These are phyloP conservation scores for Lumnitzera racemosa DNA, from an alignment of 345 rosid genomes.

Conservation along the genomic window DNA sequence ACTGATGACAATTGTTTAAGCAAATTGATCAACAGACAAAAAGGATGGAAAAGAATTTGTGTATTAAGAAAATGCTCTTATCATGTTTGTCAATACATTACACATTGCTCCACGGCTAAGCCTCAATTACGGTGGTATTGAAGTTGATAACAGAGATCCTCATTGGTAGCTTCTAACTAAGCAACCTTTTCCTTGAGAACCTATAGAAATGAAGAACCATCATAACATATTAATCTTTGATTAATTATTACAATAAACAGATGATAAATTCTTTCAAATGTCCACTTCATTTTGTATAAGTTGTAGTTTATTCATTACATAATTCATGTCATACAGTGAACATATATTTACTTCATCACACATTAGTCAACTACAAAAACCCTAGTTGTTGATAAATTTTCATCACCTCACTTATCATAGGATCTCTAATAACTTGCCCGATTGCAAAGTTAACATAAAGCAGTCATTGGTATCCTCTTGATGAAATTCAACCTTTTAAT, in stretches of 20 bases:
- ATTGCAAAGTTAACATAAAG: slow-evolving; percentile 5
- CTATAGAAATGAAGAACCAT: slow-evolving; percentile 23
- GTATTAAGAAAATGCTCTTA: not conserved
- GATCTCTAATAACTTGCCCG: slow-evolving; percentile 84
- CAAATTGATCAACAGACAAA: not conserved
- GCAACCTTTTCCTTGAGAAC: slow-evolving; percentile 85
- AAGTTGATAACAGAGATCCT: slow-evolving; percentile 88
- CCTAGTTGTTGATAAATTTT: slow-evolving; percentile 95
- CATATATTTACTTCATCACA: slow-evolving; percentile 80
- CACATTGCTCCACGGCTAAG: slow-evolving; percentile 41
- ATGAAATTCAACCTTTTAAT: not conserved
- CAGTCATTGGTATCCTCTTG: not conserved
- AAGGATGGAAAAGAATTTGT: not conserved
- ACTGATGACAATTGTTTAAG: not conserved
- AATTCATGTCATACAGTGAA: slow-evolving; percentile 1
- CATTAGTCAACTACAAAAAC: slow-evolving; percentile 62
- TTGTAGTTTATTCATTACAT: not conserved
- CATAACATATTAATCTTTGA: not conserved
- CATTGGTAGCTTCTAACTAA: slow-evolving; percentile 91
- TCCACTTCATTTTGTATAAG: too few relatives aligned
- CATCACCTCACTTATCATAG: slow-evolving; percentile 86
- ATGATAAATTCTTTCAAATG: too few relatives aligned
- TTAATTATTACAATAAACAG: too few relatives aligned
- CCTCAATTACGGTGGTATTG: slow-evolving; percentile 72
- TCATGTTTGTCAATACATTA: slow-evolving; percentile 60